A percentile compares a stretch with the other conserved stretches of the same genome.
Evolutionary conservation across 805 yeast species (phyloP).

Genomic region (Candida morakotiae): DNA sequence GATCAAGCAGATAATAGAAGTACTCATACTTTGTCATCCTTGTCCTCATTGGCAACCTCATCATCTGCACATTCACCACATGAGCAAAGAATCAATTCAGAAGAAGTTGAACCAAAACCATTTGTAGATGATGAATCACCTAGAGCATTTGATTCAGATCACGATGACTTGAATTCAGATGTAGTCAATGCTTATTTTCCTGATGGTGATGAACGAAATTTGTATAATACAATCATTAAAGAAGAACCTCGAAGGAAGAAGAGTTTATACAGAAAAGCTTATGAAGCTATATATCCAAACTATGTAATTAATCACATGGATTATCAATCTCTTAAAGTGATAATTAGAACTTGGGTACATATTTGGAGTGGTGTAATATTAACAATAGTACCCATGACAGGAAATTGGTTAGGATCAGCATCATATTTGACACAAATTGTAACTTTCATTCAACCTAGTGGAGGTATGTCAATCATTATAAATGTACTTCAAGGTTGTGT

Average conservation of each 20-base stretch:
- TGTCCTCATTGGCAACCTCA: constrained; percentile 1
- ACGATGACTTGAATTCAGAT: neutral
- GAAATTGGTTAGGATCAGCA: constrained; percentile 27
- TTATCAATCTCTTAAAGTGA: constrained; percentile 20
- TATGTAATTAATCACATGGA: constrained; percentile 24
- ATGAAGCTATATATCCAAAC: constrained; percentile 15
- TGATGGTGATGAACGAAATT: constrained; percentile 7
- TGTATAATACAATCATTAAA: constrained; percentile 1
- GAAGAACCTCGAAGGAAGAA: constrained; percentile 9
- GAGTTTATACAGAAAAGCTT: constrained; percentile 12
- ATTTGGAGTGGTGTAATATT: constrained; percentile 24
- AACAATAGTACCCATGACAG: constrained; percentile 18
- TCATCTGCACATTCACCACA: neutral
- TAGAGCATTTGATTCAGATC: neutral
- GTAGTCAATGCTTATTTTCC: constrained; percentile 8
- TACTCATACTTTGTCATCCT: neutral
- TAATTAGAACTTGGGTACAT: constrained; percentile 23
- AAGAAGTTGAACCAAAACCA: neutral
- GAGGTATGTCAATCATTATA: constrained; percentile 21
- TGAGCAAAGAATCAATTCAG: neutral
- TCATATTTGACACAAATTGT: constrained; percentile 24
- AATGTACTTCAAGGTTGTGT: constrained; percentile 14
- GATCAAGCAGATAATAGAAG: constrained; percentile 1
- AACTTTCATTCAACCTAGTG: constrained; percentile 23
- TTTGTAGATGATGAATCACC: neutral